Conservation (phyloP, 352 stramenopile species). For the Phytophthora citrophthora region DNA sequence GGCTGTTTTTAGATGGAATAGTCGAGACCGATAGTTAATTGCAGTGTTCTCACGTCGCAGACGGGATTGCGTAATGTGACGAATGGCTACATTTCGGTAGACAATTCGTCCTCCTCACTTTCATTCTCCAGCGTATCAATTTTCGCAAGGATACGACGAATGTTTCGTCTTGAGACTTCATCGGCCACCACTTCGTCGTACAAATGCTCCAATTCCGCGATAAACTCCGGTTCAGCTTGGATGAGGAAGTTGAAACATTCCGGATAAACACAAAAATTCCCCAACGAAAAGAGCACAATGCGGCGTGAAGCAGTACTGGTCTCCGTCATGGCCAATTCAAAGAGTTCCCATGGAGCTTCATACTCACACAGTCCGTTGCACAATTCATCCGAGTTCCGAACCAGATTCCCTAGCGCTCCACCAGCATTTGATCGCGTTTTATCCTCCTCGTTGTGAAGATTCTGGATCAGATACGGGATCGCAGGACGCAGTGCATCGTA, state of each 20-base stretch:
- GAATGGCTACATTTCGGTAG: slow-evolving; percentile 1
- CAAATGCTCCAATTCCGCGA: slow-evolving; percentile 51
- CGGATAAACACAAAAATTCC: slow-evolving; percentile 88
- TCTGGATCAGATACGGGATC: slow-evolving; percentile 72
- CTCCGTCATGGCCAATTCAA: slow-evolving; percentile 73
- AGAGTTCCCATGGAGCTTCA: slow-evolving; percentile 72
- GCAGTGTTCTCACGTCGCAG: slow-evolving; percentile 3
- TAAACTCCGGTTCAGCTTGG: slow-evolving; percentile 45
- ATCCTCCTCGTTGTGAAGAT: slow-evolving; percentile 80
- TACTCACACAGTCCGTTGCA: slow-evolving; percentile 67
- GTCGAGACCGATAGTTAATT: not conserved
- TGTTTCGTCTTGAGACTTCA: slow-evolving; percentile 74
- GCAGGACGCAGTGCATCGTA: slow-evolving; percentile 72
- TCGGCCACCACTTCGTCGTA: slow-evolving; percentile 72
- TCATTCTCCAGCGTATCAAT: slow-evolving; percentile 44
- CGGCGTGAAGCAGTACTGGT: slow-evolving; percentile 62
- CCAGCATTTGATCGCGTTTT: slow-evolving; percentile 94
- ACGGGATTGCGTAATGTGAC: not conserved
- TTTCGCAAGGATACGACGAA: slow-evolving; percentile 69
- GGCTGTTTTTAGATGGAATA: no score
- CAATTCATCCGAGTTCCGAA: slow-evolving; percentile 88
- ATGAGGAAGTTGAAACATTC: slow-evolving; percentile 70
- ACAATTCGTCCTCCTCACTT: not conserved
- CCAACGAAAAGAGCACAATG: slow-evolving; percentile 92
- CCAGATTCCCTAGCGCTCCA: slow-evolving; percentile 92